Base-by-base conservation (phyloP, 2,329 filamentous ascomycete genomes). In the Sporothrix protearum region DNA sequence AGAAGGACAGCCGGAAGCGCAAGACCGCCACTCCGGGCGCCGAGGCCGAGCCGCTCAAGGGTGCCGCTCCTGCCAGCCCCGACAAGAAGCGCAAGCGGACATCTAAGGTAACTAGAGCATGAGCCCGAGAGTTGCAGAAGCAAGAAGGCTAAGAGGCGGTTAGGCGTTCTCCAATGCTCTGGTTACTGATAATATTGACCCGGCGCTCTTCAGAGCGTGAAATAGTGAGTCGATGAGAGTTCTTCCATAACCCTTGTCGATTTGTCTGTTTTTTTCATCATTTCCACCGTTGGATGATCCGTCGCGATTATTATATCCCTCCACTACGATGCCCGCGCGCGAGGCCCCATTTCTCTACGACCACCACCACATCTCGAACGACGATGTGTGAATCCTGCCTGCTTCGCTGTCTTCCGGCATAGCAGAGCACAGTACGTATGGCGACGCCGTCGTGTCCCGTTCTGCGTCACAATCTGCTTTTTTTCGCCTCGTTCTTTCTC, bases 31-130 rank as follows among this genome's bases (percentile, higher is more conserved):
- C 81, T 42, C 84, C 83, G n/a, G 81, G 83, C 19, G 81, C 82
- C 69, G 83, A 83, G 76, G 75, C 80, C 77, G 80, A 82, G 76
- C 71, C 79, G 22, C 75, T 78, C 69, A 82, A 83, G 79, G 76
- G 81, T 33, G 80, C 75, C 69, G 79, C 80, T 39, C 83, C 85
- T 33, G 83, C 83, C 71, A 88, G 85, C 78, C 87, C 87, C 39
- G 87, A 87, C 75, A 88, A 88, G 84, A 90, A 90, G 86, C 84
- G 87, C 76, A 86, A 89, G 80, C 82, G 88, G 72, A 81, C 82
- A 10, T 87, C 85, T 76, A 89, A 89, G 83, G 85, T 82, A 53
- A 81, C 81, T 36, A 71, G 80, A 81, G 75, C 86, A 88, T 77
- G 87, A 89, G 78, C 84, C 85, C 74, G 87, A 87, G 84, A 88